Evolutionary conservation across 1,284 basidiomycete species (phyloP), one percentile per base, ranked within the genome.

Genomic region (Psilocybe mexicana): DNA sequence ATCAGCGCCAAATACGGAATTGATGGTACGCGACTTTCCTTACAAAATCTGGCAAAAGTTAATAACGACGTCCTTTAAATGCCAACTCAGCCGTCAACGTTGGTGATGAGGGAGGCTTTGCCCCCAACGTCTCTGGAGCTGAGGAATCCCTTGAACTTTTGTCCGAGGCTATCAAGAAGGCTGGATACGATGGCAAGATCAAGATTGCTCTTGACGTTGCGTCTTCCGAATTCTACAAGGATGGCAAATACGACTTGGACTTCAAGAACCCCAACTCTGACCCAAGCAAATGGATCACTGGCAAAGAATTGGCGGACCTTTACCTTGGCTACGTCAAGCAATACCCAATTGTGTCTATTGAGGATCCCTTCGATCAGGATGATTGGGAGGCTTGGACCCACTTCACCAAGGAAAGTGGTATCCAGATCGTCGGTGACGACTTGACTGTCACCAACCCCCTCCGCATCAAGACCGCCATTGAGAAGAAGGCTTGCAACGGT

Each of bases 191-290:
- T 74, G 96, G 95, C 73, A 96, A 97, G 82, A 89, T 99, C 78
- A 94, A 98, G 81, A 99, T 99, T 74, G 96, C 93, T 65, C 93
- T 99, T 67, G 97, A 99, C 70, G 97, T 99, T 63, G 96, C 97
- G 61, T 98, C 96, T 23, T 99, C 96, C 74, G 97, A 99, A 79
- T 99, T 99, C 85, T 99, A 94, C 92, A 99, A 98, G 88, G 95
- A 98, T 24, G 96, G 96, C 74, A 98, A 98, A 84, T 99, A 99
- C 80, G 96, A 99, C 76, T 82, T 99, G 62, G 96, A 99, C 85
- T 98, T 96, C 86, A 95, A 99, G 87, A 98, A 98, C 88, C 92
- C 96, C 76, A 97, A 98, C 83, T 98, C 96, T 63, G 96, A 99
- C 81, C 84, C 93, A 49, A 90, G 86, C 80, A 94, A 98, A 79